Percentiles rank a stretch among this genome's conserved stretches.
These are phyloP conservation scores for Syzygium grande DNA, from an alignment of 345 rosid genomes.

Conservation along the genomic window DNA sequence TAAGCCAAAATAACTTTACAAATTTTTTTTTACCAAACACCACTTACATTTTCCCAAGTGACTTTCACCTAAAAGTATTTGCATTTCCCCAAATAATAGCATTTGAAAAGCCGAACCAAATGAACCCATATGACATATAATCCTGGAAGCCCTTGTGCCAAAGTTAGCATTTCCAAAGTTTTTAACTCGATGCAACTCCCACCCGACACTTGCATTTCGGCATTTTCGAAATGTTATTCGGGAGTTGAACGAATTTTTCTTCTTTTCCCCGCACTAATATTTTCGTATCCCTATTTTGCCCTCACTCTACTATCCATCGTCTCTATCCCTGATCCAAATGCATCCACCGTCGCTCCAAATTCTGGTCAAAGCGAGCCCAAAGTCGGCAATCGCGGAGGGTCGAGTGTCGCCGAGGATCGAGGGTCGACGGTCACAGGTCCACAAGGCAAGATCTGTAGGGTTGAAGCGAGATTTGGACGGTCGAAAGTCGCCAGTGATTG, in stretches of 20 bases:
- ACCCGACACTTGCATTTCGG: background rate
- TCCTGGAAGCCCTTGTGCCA: too few relatives aligned
- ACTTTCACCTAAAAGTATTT: too few relatives aligned
- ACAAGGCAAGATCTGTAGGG: background rate
- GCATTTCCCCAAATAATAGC: too few relatives aligned
- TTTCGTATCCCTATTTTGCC: background rate
- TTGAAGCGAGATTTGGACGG: background rate
- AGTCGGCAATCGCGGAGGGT: background rate
- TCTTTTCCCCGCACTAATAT: background rate
- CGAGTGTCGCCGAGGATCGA: background rate
- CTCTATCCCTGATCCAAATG: background rate
- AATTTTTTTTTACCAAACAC: too few relatives aligned
- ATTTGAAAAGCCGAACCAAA: too few relatives aligned
- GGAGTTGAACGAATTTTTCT: background rate
- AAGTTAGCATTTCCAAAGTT: background rate
- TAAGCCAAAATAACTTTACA: too few relatives aligned
- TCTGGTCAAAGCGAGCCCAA: accelerated
- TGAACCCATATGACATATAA: too few relatives aligned
- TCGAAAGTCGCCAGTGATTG: background rate
- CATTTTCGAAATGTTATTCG: background rate
- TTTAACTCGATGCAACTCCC: background rate
- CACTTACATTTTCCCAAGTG: too few relatives aligned
- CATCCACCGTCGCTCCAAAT: background rate
- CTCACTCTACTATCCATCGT: background rate
- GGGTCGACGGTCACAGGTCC: background rate